These are phyloP conservation scores for Atractiella rhizophila DNA, from an alignment of 768 basidiomycete species.

Conservation along the genomic window DNA sequence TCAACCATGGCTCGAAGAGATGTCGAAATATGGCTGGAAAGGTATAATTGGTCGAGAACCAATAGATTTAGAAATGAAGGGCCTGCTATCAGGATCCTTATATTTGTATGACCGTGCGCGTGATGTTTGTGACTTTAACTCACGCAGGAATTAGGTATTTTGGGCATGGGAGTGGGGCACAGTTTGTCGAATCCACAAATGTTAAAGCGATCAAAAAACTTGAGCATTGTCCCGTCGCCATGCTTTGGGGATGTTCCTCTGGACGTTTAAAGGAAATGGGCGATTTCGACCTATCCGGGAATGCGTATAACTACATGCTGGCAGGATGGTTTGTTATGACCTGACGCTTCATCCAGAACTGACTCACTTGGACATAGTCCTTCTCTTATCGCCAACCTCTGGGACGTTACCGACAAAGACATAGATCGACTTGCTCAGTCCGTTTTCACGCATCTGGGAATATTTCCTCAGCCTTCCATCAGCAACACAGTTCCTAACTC, in stretches of 20 bases:
- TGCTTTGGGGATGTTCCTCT: conserved; percentile 98
- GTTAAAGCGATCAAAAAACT: conserved; percentile 57
- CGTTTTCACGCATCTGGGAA: conserved; percentile 46
- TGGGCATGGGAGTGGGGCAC: conserved; percentile 86
- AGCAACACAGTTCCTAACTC: too few relatives aligned
- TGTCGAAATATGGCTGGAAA: conserved; percentile 63
- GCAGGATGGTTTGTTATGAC: conserved; percentile 61
- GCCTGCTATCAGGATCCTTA: conserved; percentile 13
- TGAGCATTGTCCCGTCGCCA: conserved; percentile 63
- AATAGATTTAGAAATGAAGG: conserved; percentile 55
- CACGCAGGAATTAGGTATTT: conserved; percentile 44
- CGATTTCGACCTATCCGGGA: conserved; percentile 74
- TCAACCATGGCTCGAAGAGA: conserved; percentile 46
- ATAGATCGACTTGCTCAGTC: conserved; percentile 75
- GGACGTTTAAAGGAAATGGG: conserved; percentile 70
- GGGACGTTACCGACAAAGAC: conserved; percentile 96
- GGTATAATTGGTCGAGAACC: conserved; percentile 51
- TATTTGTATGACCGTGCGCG: background rate
- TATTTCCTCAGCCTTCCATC: too few relatives aligned
- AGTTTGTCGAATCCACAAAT: conserved; percentile 72
- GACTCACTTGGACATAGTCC: conserved; percentile 31
- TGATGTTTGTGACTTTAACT: background rate
- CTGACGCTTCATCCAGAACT: background rate
- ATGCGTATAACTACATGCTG: conserved; percentile 86
- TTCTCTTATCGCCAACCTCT: conserved; percentile 73